Evolutionary conservation across 371 early-diverging fungal genomes (phyloP), one percentile per base, ranked within the genome.

Genomic region (Mortierella sp.): DNA sequence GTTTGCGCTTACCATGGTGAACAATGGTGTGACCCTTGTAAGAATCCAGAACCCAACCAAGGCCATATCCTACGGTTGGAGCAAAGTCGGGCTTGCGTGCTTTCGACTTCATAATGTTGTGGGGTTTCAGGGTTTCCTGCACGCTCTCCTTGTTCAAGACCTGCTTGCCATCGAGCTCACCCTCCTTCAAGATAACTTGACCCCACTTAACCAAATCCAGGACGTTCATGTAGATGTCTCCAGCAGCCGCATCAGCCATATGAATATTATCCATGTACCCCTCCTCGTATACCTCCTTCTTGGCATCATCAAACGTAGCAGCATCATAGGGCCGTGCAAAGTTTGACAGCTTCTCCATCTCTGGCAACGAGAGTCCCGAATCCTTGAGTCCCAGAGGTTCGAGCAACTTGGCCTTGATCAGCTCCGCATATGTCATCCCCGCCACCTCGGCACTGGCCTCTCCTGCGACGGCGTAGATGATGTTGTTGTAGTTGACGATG

Each of bases 181-280:
- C 76, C 1, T 27, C 44, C 14, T 56, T 71, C 72, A 80, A 65
- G 35, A 80, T 27, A 2, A 51, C 65, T 51, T 27, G 70, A 1
- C 70, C 78, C 80, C 76, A 80, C 8, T 41, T 44, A 1, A 43
- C 80, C 35, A 80, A n/a, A 72, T 80, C 80, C 24, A 80, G 16
- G 1, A 76, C 76, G 21, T 55, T 76, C 51, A 76, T 72, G 76
- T 56, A 80, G 29, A 80, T 76, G 27, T 80, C 80, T 18, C 80
- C 80, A 29, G 80, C 75, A 16, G 80, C 56, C 2, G 80, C 76
- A 27, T 16, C 38, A 4, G 74, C 60, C 56, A 74, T 48, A 43
- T 65, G 63, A 24, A 46, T 51, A 1, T 56, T 49, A 43, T 79
- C 75, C 44, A 79, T n/a, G 4, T 72, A 46, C 12, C 18, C 24